Evolutionary conservation across 2,329 filamentous ascomycete genomes (phyloP), one percentile per base, ranked within the genome.

Genomic region (Talaromyces sp.): DNA sequence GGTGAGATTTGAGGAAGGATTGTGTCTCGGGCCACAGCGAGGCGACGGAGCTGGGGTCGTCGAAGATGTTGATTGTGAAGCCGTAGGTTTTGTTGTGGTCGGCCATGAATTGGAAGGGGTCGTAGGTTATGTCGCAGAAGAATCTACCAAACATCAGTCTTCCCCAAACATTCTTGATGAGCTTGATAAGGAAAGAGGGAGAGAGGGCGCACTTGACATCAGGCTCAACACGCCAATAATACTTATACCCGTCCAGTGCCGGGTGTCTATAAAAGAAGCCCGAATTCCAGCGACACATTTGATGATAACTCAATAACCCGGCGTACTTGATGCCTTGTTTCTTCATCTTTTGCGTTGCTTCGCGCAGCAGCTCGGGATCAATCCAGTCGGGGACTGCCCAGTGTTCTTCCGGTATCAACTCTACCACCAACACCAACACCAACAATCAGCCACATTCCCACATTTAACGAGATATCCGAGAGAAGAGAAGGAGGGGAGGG

Each of bases 221-320:
- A 62, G 95, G 95, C 78, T 99, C 95, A 60, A 99, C 95, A 64
- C 95, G 91, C 95, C 95, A 99, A 84, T 99, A 99, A 84, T 92
- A 99, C 70, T 92, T 91, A 69, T 86, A 88, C 72, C 94, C 79
- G 69, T 88, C 83, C 65, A 99, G 86, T 0, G 93, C 93, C 0
- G 93, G 92, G 78, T 99, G 95, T 75, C 94, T 92, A 83, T 97
- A 97, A 84, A 99, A 99, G 78, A 98, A 85, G 74, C 95, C 95
- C 74, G 91, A 96, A 82, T 99, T 99, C 95, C 95, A 99, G 65
- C 95, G 89, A 77, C 95, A 99, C 95, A 99, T 99, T 76, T 98
- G 91, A 79, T 98, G 94, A 81, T 99, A 99, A 61, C 93, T 97
- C 64, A 91, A 80, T 83, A 91, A 91, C 71, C 88, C 85, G 73